Conservation (phyloP, 2,329 filamentous ascomycete species). For the Magnaporthales sp. region DNA sequence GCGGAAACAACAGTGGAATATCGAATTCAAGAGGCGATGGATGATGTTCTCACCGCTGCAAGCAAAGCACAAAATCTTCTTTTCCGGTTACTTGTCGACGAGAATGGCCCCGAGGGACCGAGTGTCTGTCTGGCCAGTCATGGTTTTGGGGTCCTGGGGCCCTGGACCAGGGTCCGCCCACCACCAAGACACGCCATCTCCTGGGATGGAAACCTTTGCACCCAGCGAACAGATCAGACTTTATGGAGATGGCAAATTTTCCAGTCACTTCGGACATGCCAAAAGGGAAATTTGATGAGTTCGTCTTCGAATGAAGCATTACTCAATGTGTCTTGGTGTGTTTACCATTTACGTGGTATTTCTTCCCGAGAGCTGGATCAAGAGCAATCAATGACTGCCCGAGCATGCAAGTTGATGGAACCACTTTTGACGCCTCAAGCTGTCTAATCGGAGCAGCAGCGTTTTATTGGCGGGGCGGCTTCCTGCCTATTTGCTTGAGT, state of each 20-base stretch:
- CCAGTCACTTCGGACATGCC: background rate
- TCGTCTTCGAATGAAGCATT: background rate
- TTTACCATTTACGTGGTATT: background rate
- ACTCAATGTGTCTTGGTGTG: background rate
- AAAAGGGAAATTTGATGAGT: background rate
- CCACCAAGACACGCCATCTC: background rate
- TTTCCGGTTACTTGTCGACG: background rate
- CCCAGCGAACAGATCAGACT: background rate
- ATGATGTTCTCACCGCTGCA: background rate
- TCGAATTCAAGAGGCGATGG: background rate
- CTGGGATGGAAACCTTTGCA: background rate
- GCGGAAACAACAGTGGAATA: background rate
- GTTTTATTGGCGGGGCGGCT: background rate
- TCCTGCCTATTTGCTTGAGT: background rate
- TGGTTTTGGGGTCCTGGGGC: background rate
- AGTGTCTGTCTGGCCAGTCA: background rate
- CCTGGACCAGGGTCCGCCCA: background rate
- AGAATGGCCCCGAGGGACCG: background rate
- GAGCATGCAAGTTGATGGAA: background rate
- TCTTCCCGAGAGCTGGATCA: background rate
- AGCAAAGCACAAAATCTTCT: background rate
- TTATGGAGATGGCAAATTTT: background rate
- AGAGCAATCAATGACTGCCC: background rate
- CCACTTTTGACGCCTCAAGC: background rate
- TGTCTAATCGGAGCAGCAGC: background rate